These are phyloP conservation scores for Botryotinia calthae DNA, from an alignment of 2,329 filamentous ascomycete species.

Conservation along the genomic window DNA sequence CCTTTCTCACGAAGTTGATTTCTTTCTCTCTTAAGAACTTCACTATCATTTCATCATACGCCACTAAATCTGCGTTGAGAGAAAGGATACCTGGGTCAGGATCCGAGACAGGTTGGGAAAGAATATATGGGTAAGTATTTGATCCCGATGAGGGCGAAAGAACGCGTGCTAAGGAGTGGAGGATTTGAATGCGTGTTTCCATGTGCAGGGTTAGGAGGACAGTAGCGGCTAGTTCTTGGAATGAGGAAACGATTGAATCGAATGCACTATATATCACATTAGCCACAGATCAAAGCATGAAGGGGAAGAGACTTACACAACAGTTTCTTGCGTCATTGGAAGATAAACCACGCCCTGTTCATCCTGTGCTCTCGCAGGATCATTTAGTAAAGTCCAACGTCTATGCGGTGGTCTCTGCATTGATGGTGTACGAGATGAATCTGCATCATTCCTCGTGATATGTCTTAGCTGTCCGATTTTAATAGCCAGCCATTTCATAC, in stretches of 20 bases:
- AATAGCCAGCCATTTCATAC: conserved; percentile 94
- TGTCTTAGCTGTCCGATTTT: conserved; percentile 79
- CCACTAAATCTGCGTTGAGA: conserved; percentile 80
- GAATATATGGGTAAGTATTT: conserved; percentile 53
- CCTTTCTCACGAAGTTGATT: conserved; percentile 70
- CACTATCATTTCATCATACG: conserved; percentile 79
- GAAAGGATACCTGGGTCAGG: conserved; percentile 78
- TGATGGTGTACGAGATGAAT: conserved; percentile 51
- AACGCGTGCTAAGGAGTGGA: conserved; percentile 69
- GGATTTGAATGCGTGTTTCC: conserved; percentile 80
- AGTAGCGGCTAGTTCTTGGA: conserved; percentile 74
- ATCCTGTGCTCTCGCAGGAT: conserved; percentile 55
- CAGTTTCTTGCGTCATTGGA: conserved; percentile 83
- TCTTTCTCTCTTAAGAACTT: conserved; percentile 70
- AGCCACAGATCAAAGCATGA: not conserved
- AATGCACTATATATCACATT: conserved; percentile 58
- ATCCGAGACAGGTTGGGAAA: conserved; percentile 70
- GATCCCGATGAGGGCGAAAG: conserved; percentile 54
- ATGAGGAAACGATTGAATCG: conserved; percentile 80
- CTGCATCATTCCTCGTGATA: conserved; percentile 71
- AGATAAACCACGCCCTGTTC: conserved; percentile 72
- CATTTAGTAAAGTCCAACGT: conserved; percentile 79
- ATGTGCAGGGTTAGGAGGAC: conserved; percentile 84
- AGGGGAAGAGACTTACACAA: conserved; percentile 56
- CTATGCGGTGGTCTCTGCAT: conserved; percentile 48